Evolutionary conservation across 2,329 filamentous ascomycete genomes (phyloP).

Genomic region (Huntiella decipiens): DNA sequence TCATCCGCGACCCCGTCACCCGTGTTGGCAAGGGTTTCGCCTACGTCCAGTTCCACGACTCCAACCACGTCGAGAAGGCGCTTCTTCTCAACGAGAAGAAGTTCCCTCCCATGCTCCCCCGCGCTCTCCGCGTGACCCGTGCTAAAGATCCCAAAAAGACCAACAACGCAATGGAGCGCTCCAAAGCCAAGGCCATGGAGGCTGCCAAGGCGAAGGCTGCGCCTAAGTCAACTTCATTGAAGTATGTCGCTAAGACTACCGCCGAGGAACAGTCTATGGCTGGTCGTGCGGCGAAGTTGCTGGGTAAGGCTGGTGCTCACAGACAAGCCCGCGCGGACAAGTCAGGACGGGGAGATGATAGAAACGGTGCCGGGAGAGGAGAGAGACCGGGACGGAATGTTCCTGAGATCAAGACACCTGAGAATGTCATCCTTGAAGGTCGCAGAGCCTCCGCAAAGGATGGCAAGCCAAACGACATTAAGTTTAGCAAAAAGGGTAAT

Average conservation of each 20-base stretch:
- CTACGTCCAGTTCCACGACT: slow-evolving; percentile 87
- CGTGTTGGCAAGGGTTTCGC: slow-evolving; percentile 93
- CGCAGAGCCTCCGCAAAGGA: slow-evolving; percentile 51
- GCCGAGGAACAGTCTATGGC: slow-evolving; percentile 50
- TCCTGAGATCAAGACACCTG: slow-evolving; percentile 34
- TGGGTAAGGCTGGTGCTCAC: slow-evolving; percentile 48
- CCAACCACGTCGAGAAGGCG: slow-evolving; percentile 77
- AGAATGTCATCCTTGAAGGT: slow-evolving; percentile 65
- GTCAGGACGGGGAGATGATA: background rate
- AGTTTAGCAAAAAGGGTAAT: slow-evolving; percentile 37
- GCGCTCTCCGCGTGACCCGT: slow-evolving; percentile 66
- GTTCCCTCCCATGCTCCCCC: slow-evolving; percentile 84
- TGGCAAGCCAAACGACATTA: slow-evolving; percentile 42
- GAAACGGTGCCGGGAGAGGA: slow-evolving; percentile 11
- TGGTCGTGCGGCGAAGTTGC: slow-evolving; percentile 54
- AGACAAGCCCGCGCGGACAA: slow-evolving; percentile 20
- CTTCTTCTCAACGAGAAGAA: slow-evolving; percentile 77
- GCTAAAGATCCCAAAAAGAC: slow-evolving; percentile 58
- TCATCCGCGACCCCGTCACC: slow-evolving; percentile 75
- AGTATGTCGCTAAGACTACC: slow-evolving; percentile 52
- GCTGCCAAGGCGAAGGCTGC: slow-evolving; percentile 20
- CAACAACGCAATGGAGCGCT: slow-evolving; percentile 29
- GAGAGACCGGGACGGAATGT: slow-evolving; percentile 12
- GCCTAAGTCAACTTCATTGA: slow-evolving; percentile 22
- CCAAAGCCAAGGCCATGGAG: slow-evolving; percentile 14